Evolutionary conservation across 2,329 filamentous ascomycete species (phyloP), one percentile per base, ranked within the genome.

Genomic region (Diplocarpon rosae): DNA sequence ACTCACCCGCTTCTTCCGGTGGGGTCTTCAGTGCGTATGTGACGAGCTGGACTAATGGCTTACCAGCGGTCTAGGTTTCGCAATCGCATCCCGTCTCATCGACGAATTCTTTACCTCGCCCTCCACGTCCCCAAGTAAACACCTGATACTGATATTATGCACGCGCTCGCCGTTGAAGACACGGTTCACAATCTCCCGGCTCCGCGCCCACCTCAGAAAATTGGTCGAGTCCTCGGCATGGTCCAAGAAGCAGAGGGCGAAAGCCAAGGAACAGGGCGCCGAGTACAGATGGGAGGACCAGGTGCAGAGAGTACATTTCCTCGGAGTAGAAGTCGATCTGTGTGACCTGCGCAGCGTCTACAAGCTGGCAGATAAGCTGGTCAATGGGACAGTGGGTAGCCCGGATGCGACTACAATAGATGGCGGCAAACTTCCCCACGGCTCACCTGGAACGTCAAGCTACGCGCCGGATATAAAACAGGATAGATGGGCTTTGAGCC

Each of bases 61-160:
- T 24, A 24, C 20, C 63, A 95, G 90, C 62, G 90, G 90, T 49
- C 78, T 95, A 36, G 90, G 90, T 36, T 83, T 90, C 56, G 81
- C 83, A 44, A 88, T 85, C 54, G 85, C 84, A 62, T 78, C 84
- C 59, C 85, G 87, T 49, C 72, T 95, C 45, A 90, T 94, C 56
- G 86, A 95, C 68, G 85, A 94, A 58, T 95, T 95, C 69, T 77
- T 94, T 48, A 68, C 71, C 47, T 78, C 78, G 12, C 78, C 71
- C 46, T 76, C 77, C 11, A 79, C 78, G 30, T 76, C 83, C 27
- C 69, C 77, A 39, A 69, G 71, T 27, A 74, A 85, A 46, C 78
- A 83, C 57, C 76, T 96, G 36, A 75, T 86, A 54, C 72, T 95
- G 43, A 78, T 95, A 51, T 80, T 86, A 52, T 94, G 87, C 5